Conservation (phyloP, 148 eudicot genomes). For the Suaeda aralocaspica region DNA sequence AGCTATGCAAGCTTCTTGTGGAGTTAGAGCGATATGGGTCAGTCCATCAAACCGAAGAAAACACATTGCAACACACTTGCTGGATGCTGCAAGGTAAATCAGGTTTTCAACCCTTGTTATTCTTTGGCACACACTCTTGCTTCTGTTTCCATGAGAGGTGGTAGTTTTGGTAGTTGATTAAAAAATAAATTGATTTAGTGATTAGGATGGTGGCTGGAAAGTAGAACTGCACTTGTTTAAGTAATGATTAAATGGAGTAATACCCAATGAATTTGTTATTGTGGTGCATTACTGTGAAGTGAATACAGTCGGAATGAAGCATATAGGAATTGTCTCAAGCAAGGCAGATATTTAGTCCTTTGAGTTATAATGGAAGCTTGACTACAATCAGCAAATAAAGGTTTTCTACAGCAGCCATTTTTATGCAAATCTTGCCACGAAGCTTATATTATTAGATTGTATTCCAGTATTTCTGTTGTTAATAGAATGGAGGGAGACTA, state of each 20-base stretch:
- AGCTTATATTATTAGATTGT: background rate
- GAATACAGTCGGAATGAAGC: no score
- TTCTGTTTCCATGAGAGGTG: background rate
- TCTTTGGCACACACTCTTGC: background rate
- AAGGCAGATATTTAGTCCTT: no score
- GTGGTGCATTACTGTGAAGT: background rate
- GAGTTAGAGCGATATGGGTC: constrained; percentile 94
- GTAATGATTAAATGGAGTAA: background rate
- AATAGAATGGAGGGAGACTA: no score
- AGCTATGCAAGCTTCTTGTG: constrained; percentile 62
- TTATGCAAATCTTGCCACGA: no score
- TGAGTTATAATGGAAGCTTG: background rate
- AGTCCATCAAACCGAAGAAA: constrained; percentile 81
- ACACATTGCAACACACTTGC: constrained; percentile 63
- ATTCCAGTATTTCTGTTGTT: no score
- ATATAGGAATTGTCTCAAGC: no score
- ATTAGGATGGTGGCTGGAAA: background rate
- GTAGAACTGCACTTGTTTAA: background rate
- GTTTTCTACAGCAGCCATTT: background rate
- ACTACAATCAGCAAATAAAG: background rate
- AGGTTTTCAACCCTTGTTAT: background rate
- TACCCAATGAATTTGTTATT: background rate
- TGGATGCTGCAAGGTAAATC: constrained; percentile 83
- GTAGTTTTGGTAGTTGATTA: background rate
- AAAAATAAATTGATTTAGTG: background rate